Base-by-base conservation (phyloP, 495 filamentous ascomycete genomes). In the Daldinia bambusicola region DNA sequence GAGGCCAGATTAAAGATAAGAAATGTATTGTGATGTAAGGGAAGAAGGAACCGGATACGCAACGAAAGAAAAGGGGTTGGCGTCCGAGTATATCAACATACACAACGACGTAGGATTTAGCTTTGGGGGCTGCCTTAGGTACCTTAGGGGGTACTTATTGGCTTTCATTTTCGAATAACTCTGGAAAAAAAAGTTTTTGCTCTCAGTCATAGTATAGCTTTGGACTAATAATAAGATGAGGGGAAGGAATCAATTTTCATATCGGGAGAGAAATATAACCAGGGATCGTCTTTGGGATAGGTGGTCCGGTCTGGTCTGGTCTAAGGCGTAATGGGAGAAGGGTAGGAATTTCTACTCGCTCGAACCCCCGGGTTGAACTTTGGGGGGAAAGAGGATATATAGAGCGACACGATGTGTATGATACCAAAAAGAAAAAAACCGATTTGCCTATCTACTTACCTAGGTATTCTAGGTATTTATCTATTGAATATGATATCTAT, bases 21-120 rank as follows among this genome's bases (percentile, higher is more conserved):
- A 88, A 85, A 61, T 89, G 87, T 68, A 66, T 79, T 14, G 77
- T 88, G 41, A 89, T 89, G 87, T 89, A 75, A 83, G 26, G 26
- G 43, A 50, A 14, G 22, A 56, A 12, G 9, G 50, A 22, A 31
- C 26, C 18, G 50, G 26, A 13, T 31, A 31, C 13, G 26, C 26
- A 4, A 20, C 41, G 16, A 20, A 8, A 20, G n/a, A 26, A 26
- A 26, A 26, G 3, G 26, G 34, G 18, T 22, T 22, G 9, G 43
- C 43, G 16, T 48, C 18, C 9, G 18, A 48, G 18, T 22, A 48
- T 48, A 7, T 12, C 9, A 48, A 48, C 18, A 48, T 48, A 48
- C 18, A 36, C 18, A 48, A 36, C 9, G 18, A 48, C 18, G 9
- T 48, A 22, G 43, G 16, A 48, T 48, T 48, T 48, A 13, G 8